Conservation (phyloP, 129 eudicot species). For the Chrysanthemum makinoi region DNA sequence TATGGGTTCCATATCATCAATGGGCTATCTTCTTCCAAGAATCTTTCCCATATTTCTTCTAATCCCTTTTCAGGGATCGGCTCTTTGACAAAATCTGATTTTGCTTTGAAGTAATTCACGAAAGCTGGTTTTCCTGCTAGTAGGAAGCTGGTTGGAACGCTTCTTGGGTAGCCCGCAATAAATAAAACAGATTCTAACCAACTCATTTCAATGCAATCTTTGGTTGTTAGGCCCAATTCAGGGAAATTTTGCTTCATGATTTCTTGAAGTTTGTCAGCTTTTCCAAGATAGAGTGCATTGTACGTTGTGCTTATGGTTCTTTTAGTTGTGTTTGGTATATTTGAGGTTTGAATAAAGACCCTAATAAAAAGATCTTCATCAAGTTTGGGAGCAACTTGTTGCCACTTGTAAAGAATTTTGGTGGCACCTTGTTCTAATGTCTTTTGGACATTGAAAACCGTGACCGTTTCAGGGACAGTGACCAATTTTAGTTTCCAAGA, state of each 20-base stretch:
- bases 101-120: conserved; percentile 21
- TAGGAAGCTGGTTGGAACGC: conserved; percentile 17
- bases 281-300: conserved; percentile 29
- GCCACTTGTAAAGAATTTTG: conserved; percentile 29
- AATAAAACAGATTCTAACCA: conserved; percentile 26
- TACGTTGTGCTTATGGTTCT: conserved; percentile 24
- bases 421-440: conserved; percentile 32
- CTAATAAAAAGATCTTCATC: conserved; percentile 30
- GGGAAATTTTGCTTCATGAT: conserved; percentile 21
- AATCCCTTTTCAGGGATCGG: conserved; percentile 28
- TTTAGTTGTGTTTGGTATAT: conserved; percentile 10
- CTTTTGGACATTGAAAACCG: conserved; percentile 19
- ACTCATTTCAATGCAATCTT: conserved; percentile 30
- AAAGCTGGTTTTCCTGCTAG: conserved; percentile 28
- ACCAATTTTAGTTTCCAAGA: conserved; percentile 32
- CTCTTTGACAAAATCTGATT: conserved; percentile 28
- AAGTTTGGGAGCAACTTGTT: conserved; percentile 26
- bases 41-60: conserved; percentile 27
- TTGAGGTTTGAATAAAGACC: conserved; percentile 19
- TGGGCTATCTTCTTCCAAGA: conserved; percentile 26
- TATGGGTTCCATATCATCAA: conserved; percentile 23
- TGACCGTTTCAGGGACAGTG: conserved; percentile 20
- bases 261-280: conserved; percentile 19
- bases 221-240: conserved; percentile 20
- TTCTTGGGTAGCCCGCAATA: conserved; percentile 25